Percentiles rank a stretch among this genome's conserved stretches.
Conservation (phyloP, 305 asterid species). For the Ajuga reptans region DNA sequence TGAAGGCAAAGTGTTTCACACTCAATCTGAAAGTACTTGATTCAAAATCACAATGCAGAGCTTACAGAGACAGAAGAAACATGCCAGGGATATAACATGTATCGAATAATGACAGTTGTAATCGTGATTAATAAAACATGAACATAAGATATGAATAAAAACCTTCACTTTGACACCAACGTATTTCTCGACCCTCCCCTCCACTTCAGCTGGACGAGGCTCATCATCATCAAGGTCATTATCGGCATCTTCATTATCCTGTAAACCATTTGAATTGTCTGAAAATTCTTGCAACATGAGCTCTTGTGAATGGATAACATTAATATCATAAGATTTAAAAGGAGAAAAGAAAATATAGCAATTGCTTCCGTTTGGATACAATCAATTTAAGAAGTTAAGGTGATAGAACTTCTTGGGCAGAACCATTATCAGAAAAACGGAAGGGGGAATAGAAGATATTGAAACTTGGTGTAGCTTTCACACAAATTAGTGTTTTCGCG, state of each 20-base stretch:
- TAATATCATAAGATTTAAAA: background rate
- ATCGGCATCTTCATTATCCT: conserved; percentile 73
- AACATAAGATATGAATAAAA: conserved; percentile 23
- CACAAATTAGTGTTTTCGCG: background rate
- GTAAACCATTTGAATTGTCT: conserved; percentile 10
- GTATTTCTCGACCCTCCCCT: conserved; percentile 94
- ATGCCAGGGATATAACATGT: background rate
- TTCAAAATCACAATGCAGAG: background rate
- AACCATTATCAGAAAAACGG: background rate
- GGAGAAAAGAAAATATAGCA: background rate
- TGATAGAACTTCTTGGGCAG: background rate
- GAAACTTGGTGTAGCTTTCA: background rate
- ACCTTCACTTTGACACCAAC: conserved; percentile 98
- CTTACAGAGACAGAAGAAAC: too few species aligned
- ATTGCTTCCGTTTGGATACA: conserved; percentile 5
- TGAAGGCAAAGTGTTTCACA: background rate
- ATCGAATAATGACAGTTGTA: conserved; percentile 1
- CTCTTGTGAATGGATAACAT: background rate
- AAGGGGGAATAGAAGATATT: too few species aligned
- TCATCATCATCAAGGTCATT: conserved; percentile 80
- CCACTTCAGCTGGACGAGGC: conserved; percentile 59
- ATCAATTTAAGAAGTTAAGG: background rate
- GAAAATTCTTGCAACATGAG: background rate
- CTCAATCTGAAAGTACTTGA: background rate
- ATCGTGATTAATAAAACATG: conserved; percentile 5